phyloP scores from a whole-genome alignment of 805 yeast genomes.

The Metschnikowia baotianmanensis region DNA sequence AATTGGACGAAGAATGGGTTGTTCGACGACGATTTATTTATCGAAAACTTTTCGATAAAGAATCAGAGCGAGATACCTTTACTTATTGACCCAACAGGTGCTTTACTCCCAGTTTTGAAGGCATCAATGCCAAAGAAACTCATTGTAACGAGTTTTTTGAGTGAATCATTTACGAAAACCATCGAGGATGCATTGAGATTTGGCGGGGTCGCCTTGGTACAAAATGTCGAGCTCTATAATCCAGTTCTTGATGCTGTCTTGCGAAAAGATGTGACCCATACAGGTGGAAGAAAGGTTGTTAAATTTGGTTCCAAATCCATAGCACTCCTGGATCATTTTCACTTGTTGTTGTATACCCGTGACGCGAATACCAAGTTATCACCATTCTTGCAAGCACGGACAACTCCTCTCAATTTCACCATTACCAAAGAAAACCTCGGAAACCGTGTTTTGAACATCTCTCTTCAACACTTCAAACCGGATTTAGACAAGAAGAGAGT shows the following conservation, averaged over 20 bases:
- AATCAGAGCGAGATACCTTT: conserved; percentile 45
- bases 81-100: conserved; percentile 64
- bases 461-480: conserved; percentile 58
- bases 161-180: conserved; percentile 60
- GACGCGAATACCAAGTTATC: conserved; percentile 50
- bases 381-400: conserved; percentile 59
- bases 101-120: conserved; percentile 40
- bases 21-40: conserved; percentile 55
- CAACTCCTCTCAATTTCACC: conserved; percentile 66
- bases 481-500: conserved; percentile 59
- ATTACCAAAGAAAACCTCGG: conserved; percentile 68
- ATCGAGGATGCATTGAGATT: conserved; percentile 80
- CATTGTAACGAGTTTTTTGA: conserved; percentile 66
- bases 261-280: conserved; percentile 53
- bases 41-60: conserved; percentile 63
- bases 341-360: conserved; percentile 56
- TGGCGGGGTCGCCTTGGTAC: conserved; percentile 71
- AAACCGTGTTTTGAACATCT: conserved; percentile 55
- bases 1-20: conserved; percentile 56
- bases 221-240: conserved; percentile 79
- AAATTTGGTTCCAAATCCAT: conserved; percentile 60
- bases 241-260: conserved; percentile 68
- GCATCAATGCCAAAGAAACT: conserved; percentile 32
- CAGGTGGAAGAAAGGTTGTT: conserved; percentile 70
- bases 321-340: conserved; percentile 66